Base-by-base conservation (phyloP, 1,139 yeast genomes). In the Suhomyces coccinellae region DNA sequence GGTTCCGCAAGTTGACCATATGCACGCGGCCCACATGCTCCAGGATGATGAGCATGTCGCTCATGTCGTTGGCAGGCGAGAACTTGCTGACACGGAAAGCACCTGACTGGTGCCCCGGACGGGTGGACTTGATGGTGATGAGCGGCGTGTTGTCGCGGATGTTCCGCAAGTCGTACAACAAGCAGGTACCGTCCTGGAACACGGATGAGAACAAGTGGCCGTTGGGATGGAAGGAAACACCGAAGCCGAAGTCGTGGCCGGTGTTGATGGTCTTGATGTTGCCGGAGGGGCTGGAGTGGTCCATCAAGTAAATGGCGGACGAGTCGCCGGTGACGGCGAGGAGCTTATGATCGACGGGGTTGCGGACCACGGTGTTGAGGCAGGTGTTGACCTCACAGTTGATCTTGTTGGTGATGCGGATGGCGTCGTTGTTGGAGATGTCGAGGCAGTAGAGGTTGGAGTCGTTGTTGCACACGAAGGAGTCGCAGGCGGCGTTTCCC, bases 11-110 rank as follows among this genome's bases (percentile, higher is more conserved):
- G 62, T 90, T 97, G 22, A 90, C 71, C 43, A 89, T 71, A 65
- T 90, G 97, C 3, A 90, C 87, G 45, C 96, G 71, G 0, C 95
- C 95, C 48, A 83, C 87, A 57, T 90, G 96, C 61, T 90, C 97
- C 44, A 87, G 79, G 2, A 90, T 72, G 44, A 87, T 80, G 53
- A 90, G 69, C 49, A 89, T 65, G 62, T 90, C 96, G 56, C 85
- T 90, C 22, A 85, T 73, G 12, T 87, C 85, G 39, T 80, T 75
- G 15, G 44, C 51, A 1, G 56, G 57, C 12, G 91, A 77, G 57
- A 87, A 88, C 79, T 81, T 81, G 59, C 91, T 75, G 48, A 82
- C 79, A 44, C 93, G 63, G 59, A 82, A 81, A 4, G 85, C 84
- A 0, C 87, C 86, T 22, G 71, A 59, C 49, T 65, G 85, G 73